Evolutionary conservation across 305 asterid species (phyloP).

Genomic region (Solanum hybrid): DNA sequence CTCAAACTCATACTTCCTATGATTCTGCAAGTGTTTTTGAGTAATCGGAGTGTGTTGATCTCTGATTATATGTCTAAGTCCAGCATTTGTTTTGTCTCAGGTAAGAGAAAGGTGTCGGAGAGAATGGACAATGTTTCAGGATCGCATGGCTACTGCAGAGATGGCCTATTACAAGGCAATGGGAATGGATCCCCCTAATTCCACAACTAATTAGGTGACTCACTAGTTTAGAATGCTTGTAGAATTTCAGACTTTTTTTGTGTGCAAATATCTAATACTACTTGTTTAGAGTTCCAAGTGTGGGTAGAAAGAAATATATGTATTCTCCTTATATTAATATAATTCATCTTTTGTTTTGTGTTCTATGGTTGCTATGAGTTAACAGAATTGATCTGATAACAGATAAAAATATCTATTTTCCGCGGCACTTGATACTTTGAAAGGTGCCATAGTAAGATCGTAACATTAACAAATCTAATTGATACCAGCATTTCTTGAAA

Average conservation of each 20-base stretch:
- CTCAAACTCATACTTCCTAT: neutral
- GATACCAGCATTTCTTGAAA: neutral
- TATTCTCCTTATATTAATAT: neutral
- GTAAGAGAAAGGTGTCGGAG: slow-evolving; percentile 82
- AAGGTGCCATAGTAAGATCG: neutral
- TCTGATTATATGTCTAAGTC: neutral
- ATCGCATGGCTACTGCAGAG: slow-evolving; percentile 65
- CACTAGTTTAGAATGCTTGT: neutral
- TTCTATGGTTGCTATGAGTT: neutral
- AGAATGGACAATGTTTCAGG: slow-evolving; percentile 79
- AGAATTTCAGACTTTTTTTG: neutral
- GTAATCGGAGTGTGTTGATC: neutral
- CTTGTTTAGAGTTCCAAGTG: neutral
- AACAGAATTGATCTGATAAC: neutral
- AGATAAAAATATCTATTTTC: neutral
- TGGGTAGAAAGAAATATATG: neutral
- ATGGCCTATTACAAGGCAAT: slow-evolving; percentile 44
- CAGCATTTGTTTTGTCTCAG: slow-evolving; percentile 22
- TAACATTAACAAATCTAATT: neutral
- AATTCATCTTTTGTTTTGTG: neutral
- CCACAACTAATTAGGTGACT: slow-evolving; percentile 33
- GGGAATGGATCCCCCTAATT: slow-evolving; percentile 64
- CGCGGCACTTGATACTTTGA: neutral
- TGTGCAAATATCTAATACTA: neutral
- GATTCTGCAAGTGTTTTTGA: neutral